Evolutionary conservation across 371 early-diverging fungal species (phyloP), one percentile per base, ranked within the genome.

Genomic region (Fennellomyces sp.): DNA sequence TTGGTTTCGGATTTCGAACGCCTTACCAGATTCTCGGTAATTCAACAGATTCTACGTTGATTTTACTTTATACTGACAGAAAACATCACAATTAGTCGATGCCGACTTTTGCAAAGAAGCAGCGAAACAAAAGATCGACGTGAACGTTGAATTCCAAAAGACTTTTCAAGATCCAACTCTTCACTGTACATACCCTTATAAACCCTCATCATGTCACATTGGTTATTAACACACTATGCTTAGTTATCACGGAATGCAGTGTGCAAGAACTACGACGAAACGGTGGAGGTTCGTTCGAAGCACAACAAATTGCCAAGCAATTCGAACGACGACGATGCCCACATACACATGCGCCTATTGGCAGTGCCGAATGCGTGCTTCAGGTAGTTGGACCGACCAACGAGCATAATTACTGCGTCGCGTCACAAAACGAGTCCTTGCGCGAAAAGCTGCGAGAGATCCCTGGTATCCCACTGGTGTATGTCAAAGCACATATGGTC

Each of bases 1-100:
- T 83, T 62, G 80, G 83, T 2, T 96, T 91, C 73, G 91, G 89
- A 2, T 96, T 97, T 72, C 80, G 92, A 56, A 88, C 88, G 54
- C 97, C 97, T 13, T 97, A 88, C 76, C 97, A 96, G 69, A 73
- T 96, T 8, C 55, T 97, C 29, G 70, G 93, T 92, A 84, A n/a
- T n/a, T n/a, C n/a, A n/a, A n/a, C n/a, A 61, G 76, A 62, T 17
- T 51, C 7, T 28, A 50, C 52, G 17, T 11, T 21, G 26, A 47
- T 42, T 38, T 11, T 33, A 10, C 11, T 48, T n/a, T 45, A 8
- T 61, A 25, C 50, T 41, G 5, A 38, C 15, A 3, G 23, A 35
- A 33, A 5, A n/a, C n/a, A n/a, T n/a, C n/a, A n/a, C n/a, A n/a
- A n/a, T n/a, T 49, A 91, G 89, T 89, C 17, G 94, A 94, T 67